Conservation (phyloP, 75 land plant genomes). For the Adiantum capillusveneris region DNA sequence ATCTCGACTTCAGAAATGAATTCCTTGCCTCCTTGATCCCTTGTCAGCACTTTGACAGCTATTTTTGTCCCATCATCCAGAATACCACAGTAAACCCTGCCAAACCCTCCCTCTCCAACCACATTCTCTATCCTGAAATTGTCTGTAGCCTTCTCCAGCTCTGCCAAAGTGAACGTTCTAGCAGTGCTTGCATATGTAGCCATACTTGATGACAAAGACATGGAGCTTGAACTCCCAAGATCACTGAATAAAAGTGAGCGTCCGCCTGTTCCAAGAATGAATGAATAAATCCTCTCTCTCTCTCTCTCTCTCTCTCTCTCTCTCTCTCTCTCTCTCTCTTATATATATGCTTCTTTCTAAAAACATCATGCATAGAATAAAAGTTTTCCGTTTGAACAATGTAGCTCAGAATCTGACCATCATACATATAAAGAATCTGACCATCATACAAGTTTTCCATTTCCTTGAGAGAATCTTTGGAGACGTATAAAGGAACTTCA, state of each 20-base stretch:
- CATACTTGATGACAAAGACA: conserved; percentile 42
- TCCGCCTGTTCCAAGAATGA: too few species aligned
- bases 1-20: conserved; percentile 89
- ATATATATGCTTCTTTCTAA: not conserved
- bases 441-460: too few species aligned
- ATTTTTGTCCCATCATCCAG: conserved; percentile 68
- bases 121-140: conserved; percentile 53
- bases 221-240: conserved; percentile 36
- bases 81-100: conserved; percentile 66
- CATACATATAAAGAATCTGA: too few species aligned
- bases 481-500: too few species aligned
- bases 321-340: not conserved
- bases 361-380: not conserved
- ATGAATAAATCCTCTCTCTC: conserved; percentile 5
- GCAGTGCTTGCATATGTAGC: conserved; percentile 56
- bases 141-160: conserved; percentile 63
- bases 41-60: conserved; percentile 80
- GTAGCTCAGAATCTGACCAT: too few species aligned
- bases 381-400: not conserved
- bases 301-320: not conserved
- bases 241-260: conserved; percentile 27
- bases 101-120: conserved; percentile 93
- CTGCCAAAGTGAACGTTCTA: conserved; percentile 49
- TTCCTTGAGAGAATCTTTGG: too few species aligned
- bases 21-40: conserved; percentile 75